A percentile compares a stretch with the other conserved stretches of the same genome.
Conservation (phyloP, 2,329 filamentous ascomycete genomes). For the Aspergillus pseudoterreus region DNA sequence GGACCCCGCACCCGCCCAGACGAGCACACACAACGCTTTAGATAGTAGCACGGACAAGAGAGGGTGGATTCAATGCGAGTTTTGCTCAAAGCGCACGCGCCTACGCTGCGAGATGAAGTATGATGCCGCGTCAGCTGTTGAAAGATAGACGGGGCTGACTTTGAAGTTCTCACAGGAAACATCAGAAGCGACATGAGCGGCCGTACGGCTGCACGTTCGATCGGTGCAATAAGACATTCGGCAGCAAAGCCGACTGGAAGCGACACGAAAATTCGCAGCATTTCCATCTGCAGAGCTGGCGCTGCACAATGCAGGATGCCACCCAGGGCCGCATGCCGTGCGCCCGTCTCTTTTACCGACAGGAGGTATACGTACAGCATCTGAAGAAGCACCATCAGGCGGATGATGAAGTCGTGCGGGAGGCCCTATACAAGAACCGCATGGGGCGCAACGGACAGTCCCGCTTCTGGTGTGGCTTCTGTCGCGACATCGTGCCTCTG, state of each 20-base stretch:
- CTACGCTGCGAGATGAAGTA: constrained; percentile 39
- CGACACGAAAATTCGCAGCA: constrained; percentile 83
- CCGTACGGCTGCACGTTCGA: constrained; percentile 79
- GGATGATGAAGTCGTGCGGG: constrained; percentile 25
- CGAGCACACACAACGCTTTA: constrained; percentile 1
- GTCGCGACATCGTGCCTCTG: constrained; percentile 54
- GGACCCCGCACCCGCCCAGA: constrained; percentile 3
- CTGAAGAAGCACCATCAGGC: constrained; percentile 50
- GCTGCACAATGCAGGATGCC: constrained; percentile 53
- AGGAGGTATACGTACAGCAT: constrained; percentile 61
- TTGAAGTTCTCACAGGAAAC: constrained; percentile 58
- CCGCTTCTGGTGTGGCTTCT: constrained; percentile 88
- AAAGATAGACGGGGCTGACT: neutral
- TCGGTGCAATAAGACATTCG: constrained; percentile 68
- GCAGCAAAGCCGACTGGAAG: constrained; percentile 95
- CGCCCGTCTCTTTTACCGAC: constrained; percentile 55
- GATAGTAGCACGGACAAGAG: constrained; percentile 18
- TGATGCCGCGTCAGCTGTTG: neutral
- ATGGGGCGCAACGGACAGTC: constrained; percentile 63
- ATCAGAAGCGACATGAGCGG: constrained; percentile 73
- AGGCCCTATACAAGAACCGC: constrained; percentile 49
- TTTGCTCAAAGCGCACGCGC: constrained; percentile 28
- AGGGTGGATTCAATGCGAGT: constrained; percentile 28
- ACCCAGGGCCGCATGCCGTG: constrained; percentile 43
- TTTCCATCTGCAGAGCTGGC: constrained; percentile 67